These are phyloP conservation scores for Calonectria ilicicola DNA, from an alignment of 2,329 filamentous ascomycete genomes.

Conservation along the genomic window DNA sequence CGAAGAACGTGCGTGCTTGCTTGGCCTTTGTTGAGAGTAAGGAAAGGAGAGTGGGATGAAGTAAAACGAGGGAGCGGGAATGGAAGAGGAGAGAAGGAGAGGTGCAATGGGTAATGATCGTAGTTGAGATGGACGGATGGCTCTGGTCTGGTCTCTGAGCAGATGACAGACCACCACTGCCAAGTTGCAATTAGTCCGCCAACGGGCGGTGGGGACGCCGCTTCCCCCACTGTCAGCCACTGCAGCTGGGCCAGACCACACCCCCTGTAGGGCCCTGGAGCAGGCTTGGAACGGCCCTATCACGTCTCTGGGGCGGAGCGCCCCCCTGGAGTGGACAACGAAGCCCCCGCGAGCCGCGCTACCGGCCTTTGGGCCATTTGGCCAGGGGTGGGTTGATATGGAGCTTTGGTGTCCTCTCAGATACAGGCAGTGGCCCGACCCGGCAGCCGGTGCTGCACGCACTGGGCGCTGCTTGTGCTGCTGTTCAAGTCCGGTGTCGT, in stretches of 20 bases:
- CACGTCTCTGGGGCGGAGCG: not conserved
- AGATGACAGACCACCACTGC: constrained; percentile 13
- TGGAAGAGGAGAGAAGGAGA: constrained; percentile 2
- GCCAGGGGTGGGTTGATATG: not conserved
- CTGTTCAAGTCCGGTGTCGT: not conserved
- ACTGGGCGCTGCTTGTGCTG: not conserved
- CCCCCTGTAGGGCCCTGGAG: constrained; percentile 5
- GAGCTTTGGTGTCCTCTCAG: not conserved
- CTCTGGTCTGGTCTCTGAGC: not conserved
- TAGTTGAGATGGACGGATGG: constrained; percentile 3
- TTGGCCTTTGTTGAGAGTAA: not conserved
- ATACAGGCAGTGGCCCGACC: not conserved
- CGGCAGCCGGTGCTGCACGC: not conserved
- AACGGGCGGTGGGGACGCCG: constrained; percentile 15
- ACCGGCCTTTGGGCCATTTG: constrained; percentile 4
- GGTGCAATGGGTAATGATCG: constrained; percentile 2
- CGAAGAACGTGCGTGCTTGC: constrained; percentile 14
- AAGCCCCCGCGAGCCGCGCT: constrained; percentile 21
- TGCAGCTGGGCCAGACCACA: constrained; percentile 13
- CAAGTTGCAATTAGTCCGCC: constrained; percentile 19
- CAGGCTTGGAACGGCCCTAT: constrained; percentile 14
- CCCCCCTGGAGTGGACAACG: constrained; percentile 16
- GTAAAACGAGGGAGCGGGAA: not conserved
- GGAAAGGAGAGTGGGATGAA: not conserved
- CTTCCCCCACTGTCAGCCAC: constrained; percentile 16